phyloP scores from a whole-genome alignment of 192 early-diverging fungal genomes.

The Kappamyces sp. region DNA sequence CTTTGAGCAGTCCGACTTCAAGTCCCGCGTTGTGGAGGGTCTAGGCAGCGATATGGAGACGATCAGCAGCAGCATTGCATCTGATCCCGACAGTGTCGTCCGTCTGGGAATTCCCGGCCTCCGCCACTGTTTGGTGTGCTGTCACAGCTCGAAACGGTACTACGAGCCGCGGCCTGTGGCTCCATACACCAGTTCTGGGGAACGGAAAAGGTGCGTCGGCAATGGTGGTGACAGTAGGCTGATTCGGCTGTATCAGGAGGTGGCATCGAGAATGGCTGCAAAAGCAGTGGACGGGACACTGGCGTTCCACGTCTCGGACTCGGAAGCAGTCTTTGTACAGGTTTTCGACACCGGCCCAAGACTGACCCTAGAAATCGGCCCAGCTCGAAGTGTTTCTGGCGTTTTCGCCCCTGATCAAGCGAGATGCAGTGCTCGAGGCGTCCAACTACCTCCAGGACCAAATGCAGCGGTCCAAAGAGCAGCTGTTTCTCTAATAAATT shows the following conservation, averaged over 20 bases:
- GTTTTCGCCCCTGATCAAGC: not conserved
- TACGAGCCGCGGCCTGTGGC: slow-evolving; percentile 54
- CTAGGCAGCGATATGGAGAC: not conserved
- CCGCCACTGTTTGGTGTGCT: slow-evolving; percentile 59
- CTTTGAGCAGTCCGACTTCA: slow-evolving; percentile 67
- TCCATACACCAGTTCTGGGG: slow-evolving; percentile 50
- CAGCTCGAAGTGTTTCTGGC: not conserved
- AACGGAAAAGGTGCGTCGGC: slow-evolving; percentile 21
- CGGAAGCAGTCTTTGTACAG: slow-evolving; percentile 18
- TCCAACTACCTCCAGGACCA: too few species aligned
- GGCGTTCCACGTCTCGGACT: slow-evolving; percentile 4
- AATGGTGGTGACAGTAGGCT: slow-evolving; percentile 35
- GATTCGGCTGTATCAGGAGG: slow-evolving; percentile 21
- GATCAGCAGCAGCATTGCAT: not conserved
- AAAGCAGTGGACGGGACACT: not conserved
- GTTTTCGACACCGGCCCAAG: not conserved
- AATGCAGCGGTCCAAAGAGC: too few species aligned
- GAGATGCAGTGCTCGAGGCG: not conserved
- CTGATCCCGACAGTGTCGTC: slow-evolving; percentile 6
- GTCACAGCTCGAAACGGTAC: slow-evolving; percentile 57
- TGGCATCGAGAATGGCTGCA: slow-evolving; percentile 7
- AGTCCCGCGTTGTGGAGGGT: slow-evolving; percentile 51
- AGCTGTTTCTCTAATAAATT: too few species aligned
- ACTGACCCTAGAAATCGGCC: not conserved
- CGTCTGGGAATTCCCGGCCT: slow-evolving; percentile 59